Evolutionary conservation across 768 basidiomycete species (phyloP).

Genomic region (Lactarius deliciosus): DNA sequence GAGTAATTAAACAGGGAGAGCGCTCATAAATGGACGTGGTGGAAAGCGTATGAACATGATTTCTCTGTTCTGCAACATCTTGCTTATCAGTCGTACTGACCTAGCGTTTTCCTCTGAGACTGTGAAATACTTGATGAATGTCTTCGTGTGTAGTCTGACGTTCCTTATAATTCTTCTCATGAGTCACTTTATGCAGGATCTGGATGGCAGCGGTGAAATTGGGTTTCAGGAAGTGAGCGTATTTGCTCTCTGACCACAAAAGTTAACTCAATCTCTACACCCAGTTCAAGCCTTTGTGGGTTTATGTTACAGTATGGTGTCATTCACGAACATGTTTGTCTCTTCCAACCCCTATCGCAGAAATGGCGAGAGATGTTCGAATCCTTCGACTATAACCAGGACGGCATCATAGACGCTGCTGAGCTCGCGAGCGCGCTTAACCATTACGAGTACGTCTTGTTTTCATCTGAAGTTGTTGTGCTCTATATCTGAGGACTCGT

Average conservation of each 20-base stretch:
- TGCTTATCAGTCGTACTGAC: background rate
- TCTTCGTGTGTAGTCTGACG: background rate
- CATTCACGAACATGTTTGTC: no score
- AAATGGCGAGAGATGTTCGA: constrained; percentile 18
- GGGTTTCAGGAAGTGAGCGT: constrained; percentile 7
- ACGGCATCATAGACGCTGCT: constrained; percentile 11
- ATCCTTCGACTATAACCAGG: constrained; percentile 6
- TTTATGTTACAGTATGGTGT: constrained; percentile 8
- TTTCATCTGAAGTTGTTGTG: background rate
- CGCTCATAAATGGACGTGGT: constrained; percentile 8
- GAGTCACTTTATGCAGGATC: background rate
- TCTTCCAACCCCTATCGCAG: background rate
- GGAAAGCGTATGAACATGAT: background rate
- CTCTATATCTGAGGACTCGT: background rate
- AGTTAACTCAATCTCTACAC: background rate
- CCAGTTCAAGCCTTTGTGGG: constrained; percentile 13
- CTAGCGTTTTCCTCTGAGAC: constrained; percentile 4
- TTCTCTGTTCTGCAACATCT: background rate
- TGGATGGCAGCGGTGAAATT: constrained; percentile 15
- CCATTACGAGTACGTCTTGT: background rate
- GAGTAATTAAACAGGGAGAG: constrained; percentile 1
- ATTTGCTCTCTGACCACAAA: background rate
- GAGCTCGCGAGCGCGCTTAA: constrained; percentile 5
- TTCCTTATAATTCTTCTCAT: background rate
- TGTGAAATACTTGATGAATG: constrained; percentile 12